Conservation (phyloP, 2,329 filamentous ascomycete genomes). For the Sporothrix protearum region DNA sequence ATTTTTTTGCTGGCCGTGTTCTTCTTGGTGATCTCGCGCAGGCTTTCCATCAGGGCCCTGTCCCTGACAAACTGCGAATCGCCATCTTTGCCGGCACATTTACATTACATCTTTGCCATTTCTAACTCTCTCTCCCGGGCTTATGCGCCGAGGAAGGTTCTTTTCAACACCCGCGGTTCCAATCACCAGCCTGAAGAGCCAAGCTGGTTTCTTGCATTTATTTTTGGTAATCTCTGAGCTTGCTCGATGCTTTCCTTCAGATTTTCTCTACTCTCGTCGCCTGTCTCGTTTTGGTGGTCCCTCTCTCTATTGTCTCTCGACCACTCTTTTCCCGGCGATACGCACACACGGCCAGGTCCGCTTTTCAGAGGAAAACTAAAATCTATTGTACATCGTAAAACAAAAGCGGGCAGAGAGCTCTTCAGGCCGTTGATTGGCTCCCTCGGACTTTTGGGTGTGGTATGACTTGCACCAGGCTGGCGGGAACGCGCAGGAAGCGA, state of each 20-base stretch:
- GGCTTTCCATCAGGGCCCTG: not conserved
- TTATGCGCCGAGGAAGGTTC: not conserved
- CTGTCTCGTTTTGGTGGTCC: slow-evolving; percentile 18
- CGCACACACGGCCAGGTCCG: slow-evolving; percentile 13
- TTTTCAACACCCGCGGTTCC: not conserved
- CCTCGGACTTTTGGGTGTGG: slow-evolving; percentile 23
- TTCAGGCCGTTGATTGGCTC: slow-evolving; percentile 27
- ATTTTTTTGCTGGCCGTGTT: not conserved
- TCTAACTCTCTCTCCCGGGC: not conserved
- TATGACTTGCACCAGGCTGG: not conserved
- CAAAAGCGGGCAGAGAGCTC: slow-evolving; percentile 20
- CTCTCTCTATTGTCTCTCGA: not conserved
- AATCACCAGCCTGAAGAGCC: slow-evolving; percentile 22
- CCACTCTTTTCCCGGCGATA: slow-evolving; percentile 22
- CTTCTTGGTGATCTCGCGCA: slow-evolving; percentile 2
- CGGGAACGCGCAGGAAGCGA: slow-evolving; percentile 7
- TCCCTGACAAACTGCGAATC: not conserved
- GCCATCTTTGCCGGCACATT: not conserved
- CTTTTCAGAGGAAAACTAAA: not conserved
- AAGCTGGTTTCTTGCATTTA: not conserved
- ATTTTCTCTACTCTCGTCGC: slow-evolving; percentile 8
- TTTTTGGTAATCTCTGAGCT: not conserved
- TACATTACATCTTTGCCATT: not conserved
- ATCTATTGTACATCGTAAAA: too few relatives aligned
- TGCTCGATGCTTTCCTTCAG: not conserved